These are phyloP conservation scores for Cymbidium sinense DNA, from an alignment of 106 monocot genomes.

Conservation along the genomic window DNA sequence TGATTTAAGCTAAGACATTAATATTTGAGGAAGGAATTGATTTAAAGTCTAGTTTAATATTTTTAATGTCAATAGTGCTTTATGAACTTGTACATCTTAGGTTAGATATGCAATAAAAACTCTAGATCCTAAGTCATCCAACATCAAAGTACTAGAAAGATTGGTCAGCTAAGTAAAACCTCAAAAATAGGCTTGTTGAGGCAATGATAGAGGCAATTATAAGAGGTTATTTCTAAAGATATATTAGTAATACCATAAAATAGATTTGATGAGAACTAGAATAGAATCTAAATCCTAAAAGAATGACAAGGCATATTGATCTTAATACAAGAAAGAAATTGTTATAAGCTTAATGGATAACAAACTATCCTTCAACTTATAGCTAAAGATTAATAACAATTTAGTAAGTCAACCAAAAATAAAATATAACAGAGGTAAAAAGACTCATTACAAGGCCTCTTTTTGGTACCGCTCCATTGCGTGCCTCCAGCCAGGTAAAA, in stretches of 20 bases:
- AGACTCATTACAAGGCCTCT: conserved; percentile 71
- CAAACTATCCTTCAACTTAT: not conserved
- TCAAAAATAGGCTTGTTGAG: not conserved
- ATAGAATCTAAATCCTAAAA: not conserved
- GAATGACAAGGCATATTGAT: not conserved
- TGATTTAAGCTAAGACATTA: too few species aligned
- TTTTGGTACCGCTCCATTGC: conserved; percentile 86
- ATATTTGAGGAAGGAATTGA: too few species aligned
- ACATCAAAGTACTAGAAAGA: not conserved
- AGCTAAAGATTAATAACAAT: not conserved
- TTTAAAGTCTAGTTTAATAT: too few species aligned
- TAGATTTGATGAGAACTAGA: not conserved
- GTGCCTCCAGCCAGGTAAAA: conserved; percentile 78
- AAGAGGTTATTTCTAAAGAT: not conserved
- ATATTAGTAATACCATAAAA: not conserved
- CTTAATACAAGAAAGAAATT: not conserved
- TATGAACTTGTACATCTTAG: too few species aligned
- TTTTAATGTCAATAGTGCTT: too few species aligned
- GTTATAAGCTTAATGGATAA: not conserved
- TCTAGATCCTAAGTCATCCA: not conserved
- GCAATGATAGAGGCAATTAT: not conserved
- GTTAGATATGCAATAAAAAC: not conserved
- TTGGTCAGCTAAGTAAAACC: not conserved
- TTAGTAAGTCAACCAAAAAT: not conserved
- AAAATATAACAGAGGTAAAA: not conserved